Conservation (phyloP, 2,329 filamentous ascomycete species). For the Penicillium sp. region DNA sequence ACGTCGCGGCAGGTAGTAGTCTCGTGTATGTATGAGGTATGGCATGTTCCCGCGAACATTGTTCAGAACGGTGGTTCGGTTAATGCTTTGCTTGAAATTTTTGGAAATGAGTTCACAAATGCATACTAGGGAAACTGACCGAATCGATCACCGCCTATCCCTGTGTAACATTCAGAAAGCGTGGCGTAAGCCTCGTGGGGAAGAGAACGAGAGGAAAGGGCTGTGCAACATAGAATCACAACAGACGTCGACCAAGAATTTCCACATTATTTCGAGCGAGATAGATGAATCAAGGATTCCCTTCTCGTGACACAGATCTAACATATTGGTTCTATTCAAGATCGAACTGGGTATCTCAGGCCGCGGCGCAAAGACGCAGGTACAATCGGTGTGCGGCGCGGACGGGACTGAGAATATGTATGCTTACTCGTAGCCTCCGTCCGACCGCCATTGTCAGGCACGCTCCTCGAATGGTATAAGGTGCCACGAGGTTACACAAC, state of each 20-base stretch:
- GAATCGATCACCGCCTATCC: neutral
- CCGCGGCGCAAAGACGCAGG: slow-evolving; percentile 21
- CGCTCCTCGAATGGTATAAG: neutral
- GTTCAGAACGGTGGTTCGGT: neutral
- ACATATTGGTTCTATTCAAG: slow-evolving; percentile 17
- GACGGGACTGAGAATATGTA: slow-evolving; percentile 12
- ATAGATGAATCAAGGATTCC: neutral
- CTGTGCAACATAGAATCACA: neutral
- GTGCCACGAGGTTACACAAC: slow-evolving; percentile 21
- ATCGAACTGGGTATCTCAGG: slow-evolving; percentile 10
- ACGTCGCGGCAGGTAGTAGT: neutral
- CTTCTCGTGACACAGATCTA: slow-evolving; percentile 15
- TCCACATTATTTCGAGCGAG: too few species aligned
- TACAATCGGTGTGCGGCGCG: slow-evolving; percentile 18
- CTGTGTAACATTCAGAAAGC: slow-evolving; percentile 7
- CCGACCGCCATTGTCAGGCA: slow-evolving; percentile 9
- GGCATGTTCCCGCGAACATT: neutral
- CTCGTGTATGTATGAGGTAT: neutral
- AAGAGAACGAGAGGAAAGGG: neutral
- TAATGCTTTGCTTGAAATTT: neutral
- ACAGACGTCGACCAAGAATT: neutral
- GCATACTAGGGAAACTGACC: neutral
- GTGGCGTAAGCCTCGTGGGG: slow-evolving; percentile 10
- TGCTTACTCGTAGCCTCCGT: slow-evolving; percentile 23
- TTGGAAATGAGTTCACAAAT: neutral